These are phyloP conservation scores for Zangia roseola DNA, from an alignment of 768 basidiomycete genomes.

Conservation along the genomic window DNA sequence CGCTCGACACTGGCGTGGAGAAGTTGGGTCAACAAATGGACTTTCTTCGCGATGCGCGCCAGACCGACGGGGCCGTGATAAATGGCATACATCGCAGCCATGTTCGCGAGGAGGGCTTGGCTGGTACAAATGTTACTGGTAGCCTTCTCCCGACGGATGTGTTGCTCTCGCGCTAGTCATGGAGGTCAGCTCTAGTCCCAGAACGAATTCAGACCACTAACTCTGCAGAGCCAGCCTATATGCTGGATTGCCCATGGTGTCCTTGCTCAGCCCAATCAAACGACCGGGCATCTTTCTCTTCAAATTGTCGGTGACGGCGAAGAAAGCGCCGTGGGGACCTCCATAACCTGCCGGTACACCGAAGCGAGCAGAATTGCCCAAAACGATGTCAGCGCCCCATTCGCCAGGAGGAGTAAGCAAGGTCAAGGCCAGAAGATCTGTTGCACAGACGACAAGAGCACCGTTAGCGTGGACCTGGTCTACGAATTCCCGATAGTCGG, in stretches of 20 bases:
- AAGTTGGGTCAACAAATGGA: constrained; percentile 84
- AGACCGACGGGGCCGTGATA: constrained; percentile 94
- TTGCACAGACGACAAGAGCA: constrained; percentile 84
- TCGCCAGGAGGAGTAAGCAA: constrained; percentile 95
- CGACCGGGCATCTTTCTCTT: constrained; percentile 99
- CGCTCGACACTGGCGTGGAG: constrained; percentile 64
- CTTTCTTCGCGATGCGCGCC: constrained; percentile 79
- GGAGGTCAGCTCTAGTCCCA: constrained; percentile 6
- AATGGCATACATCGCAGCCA: constrained; percentile 98
- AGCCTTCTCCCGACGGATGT: constrained; percentile 96
- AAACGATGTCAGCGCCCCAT: constrained; percentile 96
- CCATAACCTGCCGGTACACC: constrained; percentile 98
- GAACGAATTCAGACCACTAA: constrained; percentile 38
- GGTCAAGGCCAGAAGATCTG: constrained; percentile 90
- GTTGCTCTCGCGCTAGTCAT: constrained; percentile 83
- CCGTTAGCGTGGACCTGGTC: constrained; percentile 67
- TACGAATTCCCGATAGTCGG: constrained; percentile 67
- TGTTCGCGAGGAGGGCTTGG: constrained; percentile 96
- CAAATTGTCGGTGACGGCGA: constrained; percentile 86
- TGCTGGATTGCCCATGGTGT: constrained; percentile 79
- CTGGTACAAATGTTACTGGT: constrained; percentile 99
- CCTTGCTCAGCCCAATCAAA: constrained; percentile 87
- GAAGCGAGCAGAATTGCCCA: constrained; percentile 95
- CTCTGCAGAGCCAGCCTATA: constrained; percentile 95
- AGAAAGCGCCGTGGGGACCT: constrained; percentile 97